phyloP scores from a whole-genome alignment of 352 stramenopile genomes.

The Chrysophaeum taylorii region DNA sequence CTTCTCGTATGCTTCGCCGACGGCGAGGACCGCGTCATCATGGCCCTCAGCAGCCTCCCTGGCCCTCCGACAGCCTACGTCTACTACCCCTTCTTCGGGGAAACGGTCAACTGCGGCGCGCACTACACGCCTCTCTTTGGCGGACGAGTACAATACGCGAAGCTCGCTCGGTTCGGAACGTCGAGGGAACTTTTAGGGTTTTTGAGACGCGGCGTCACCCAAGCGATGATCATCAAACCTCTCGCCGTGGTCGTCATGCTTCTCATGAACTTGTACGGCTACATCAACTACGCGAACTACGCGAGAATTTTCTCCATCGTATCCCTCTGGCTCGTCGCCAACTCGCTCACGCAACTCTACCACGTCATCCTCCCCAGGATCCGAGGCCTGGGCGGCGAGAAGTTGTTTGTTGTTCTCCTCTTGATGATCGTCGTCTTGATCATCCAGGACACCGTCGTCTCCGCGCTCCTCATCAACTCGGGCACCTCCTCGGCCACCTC shows the following conservation, averaged over 20 bases:
- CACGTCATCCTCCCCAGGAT: constrained; percentile 1
- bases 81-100: constrained; percentile 10
- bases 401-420: background rate
- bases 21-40: background rate
- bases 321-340: background rate
- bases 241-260: background rate
- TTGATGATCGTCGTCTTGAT: background rate
- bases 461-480: background rate
- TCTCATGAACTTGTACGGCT: background rate
- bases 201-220: background rate
- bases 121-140: background rate
- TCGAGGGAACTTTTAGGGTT: background rate
- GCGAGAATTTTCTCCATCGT: background rate
- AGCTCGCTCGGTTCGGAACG: too few relatives aligned
- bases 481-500: background rate
- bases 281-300: background rate
- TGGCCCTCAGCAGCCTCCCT: background rate
- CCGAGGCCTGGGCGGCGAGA: constrained; percentile 7
- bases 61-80: background rate
- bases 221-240: constrained; percentile 8
- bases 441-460: constrained; percentile 6
- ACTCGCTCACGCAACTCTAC: background rate
- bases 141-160: too few relatives aligned
- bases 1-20: background rate
- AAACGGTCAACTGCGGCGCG: background rate